A percentile compares a stretch with the other conserved stretches of the same genome.
Evolutionary conservation across 2,329 filamentous ascomycete genomes (phyloP).

Genomic region (Allantophomopsis cytisporea): DNA sequence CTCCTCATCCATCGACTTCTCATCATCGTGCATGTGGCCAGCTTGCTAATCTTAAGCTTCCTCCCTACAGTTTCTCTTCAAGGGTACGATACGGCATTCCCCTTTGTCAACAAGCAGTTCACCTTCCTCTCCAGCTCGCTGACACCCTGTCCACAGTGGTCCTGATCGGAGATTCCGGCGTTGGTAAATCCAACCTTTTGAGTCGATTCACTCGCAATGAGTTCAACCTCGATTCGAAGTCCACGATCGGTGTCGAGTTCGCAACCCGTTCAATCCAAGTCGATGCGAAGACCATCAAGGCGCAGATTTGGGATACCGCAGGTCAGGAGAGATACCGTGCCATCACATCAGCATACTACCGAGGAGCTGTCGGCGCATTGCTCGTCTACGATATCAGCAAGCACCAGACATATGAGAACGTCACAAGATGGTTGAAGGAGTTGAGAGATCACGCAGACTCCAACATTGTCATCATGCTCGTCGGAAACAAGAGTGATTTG

Average conservation of each 20-base stretch:
- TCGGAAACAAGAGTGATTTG: constrained; percentile 99
- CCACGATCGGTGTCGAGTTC: constrained; percentile 98
- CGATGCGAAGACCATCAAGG: constrained; percentile 99
- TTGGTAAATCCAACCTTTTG: constrained; percentile 99
- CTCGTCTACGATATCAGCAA: constrained; percentile 99
- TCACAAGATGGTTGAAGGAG: constrained; percentile 98
- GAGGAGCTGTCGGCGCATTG: constrained; percentile 89
- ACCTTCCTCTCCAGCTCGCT: constrained; percentile 9
- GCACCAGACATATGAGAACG: constrained; percentile 98
- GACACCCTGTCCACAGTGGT: constrained; percentile 51
- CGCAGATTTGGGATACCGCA: constrained; percentile 99
- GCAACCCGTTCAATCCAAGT: constrained; percentile 97
- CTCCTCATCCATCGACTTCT: constrained; percentile 13
- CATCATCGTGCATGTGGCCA: constrained; percentile 6
- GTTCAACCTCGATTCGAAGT: constrained; percentile 99
- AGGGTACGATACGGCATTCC: constrained; percentile 47
- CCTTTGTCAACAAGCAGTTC: constrained; percentile 5
- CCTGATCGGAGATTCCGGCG: constrained; percentile 96
- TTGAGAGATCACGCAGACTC: constrained; percentile 94
- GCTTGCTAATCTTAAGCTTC: constrained; percentile 21
- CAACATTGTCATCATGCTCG: constrained; percentile 99
- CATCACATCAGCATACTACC: constrained; percentile 98
- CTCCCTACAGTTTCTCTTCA: constrained; percentile 80
- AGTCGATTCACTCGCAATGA: constrained; percentile 99
- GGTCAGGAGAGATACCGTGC: constrained; percentile 98